These are phyloP conservation scores for Aspergillus sp. DNA, from an alignment of 2,329 filamentous ascomycete genomes.

Conservation along the genomic window DNA sequence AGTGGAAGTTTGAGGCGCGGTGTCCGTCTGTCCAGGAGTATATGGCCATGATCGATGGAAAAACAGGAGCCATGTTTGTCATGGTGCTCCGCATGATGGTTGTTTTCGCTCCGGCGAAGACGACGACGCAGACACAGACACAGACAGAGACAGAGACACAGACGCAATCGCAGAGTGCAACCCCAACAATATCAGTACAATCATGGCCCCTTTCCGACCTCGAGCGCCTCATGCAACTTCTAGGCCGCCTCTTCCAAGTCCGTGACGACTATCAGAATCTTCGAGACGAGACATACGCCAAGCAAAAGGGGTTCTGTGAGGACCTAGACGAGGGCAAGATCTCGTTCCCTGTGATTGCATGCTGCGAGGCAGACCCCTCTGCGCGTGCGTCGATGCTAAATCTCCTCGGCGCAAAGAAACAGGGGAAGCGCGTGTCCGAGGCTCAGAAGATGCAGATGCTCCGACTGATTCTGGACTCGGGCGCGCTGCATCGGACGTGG, in stretches of 20 bases:
- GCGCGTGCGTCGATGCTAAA: not conserved
- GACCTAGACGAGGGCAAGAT: constrained; percentile 17
- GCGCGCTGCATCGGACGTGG: not conserved
- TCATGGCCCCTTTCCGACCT: not conserved
- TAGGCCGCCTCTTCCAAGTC: constrained; percentile 12
- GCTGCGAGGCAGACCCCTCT: not conserved
- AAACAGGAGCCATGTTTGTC: constrained; percentile 15
- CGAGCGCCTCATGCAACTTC: not conserved
- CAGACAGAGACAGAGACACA: not conserved
- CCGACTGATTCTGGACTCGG: not conserved
- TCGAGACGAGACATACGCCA: not conserved
- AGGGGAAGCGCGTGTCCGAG: not conserved
- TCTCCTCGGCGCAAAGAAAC: not conserved
- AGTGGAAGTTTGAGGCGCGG: not conserved
- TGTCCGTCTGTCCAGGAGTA: constrained; percentile 8
- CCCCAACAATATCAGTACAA: not conserved
- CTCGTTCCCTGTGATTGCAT: not conserved
- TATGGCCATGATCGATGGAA: constrained; percentile 13
- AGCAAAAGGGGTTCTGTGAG: constrained; percentile 17
- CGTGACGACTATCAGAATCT: constrained; percentile 16
- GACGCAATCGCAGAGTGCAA: not conserved
- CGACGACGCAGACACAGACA: not conserved
- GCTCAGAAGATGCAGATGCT: not conserved
- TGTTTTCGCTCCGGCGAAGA: not conserved
- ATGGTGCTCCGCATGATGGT: constrained; percentile 1